A percentile compares a stretch with the other conserved stretches of the same genome.
These are phyloP conservation scores for Lactarius evosmus DNA, from an alignment of 768 basidiomycete genomes.

Conservation along the genomic window DNA sequence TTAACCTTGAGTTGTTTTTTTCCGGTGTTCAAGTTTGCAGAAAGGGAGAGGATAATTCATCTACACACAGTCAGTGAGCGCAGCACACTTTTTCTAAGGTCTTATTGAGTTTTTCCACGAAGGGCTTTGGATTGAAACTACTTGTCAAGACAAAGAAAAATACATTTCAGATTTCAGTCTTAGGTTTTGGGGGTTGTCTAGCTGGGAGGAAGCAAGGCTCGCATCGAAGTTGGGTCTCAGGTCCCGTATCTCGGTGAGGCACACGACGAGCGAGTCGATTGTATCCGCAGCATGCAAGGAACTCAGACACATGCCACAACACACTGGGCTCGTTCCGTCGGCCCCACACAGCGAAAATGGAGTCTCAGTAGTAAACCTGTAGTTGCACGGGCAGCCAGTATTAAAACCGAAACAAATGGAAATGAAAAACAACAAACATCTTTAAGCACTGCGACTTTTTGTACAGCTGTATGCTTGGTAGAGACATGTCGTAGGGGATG, in stretches of 20 bases:
- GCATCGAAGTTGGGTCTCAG: constrained; percentile 97
- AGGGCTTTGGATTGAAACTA: not conserved
- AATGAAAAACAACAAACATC: too few relatives aligned
- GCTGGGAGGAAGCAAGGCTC: constrained; percentile 90
- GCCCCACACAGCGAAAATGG: not conserved
- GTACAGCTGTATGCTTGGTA: constrained; percentile 85
- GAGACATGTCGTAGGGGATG: constrained; percentile 94
- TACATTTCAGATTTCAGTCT: not conserved
- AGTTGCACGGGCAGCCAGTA: too few relatives aligned
- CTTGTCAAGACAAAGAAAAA: not conserved
- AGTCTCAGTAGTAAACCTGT: constrained; percentile 25
- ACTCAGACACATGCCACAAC: constrained; percentile 96
- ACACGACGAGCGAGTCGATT: constrained; percentile 99
- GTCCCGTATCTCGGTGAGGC: constrained; percentile 95
- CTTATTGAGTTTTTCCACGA: not conserved
- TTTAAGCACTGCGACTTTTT: constrained; percentile 74
- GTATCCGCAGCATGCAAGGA: constrained; percentile 94
- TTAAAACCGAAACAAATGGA: constrained; percentile 4
- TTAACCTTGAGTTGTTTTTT: constrained; percentile 13
- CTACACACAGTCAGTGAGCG: not conserved
- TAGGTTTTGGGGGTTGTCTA: constrained; percentile 35
- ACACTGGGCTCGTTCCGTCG: constrained; percentile 91
- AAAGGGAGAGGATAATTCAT: constrained; percentile 9
- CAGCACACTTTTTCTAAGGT: too few relatives aligned
- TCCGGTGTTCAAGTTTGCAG: constrained; percentile 3